Percentiles rank a stretch among this genome's conserved stretches.
These are phyloP conservation scores for Metschnikowia aberdeeniae DNA, from an alignment of 805 yeast genomes.

Conservation along the genomic window DNA sequence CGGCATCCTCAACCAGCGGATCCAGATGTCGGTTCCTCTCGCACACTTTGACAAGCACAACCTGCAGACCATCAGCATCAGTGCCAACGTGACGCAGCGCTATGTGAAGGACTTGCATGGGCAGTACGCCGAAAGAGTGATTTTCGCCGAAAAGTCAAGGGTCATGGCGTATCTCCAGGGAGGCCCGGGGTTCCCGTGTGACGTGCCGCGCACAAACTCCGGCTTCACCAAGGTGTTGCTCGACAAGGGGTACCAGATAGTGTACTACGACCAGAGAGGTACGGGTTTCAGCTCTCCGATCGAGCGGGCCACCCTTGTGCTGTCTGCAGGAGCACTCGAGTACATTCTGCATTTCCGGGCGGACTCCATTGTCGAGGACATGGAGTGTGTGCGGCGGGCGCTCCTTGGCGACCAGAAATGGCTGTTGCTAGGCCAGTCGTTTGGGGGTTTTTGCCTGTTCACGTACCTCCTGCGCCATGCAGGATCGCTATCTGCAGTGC, in stretches of 20 bases:
- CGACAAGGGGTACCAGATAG: slow-evolving; percentile 40
- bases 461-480: slow-evolving; percentile 48
- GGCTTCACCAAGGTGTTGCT: slow-evolving; percentile 37
- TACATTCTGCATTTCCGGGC: slow-evolving; percentile 48
- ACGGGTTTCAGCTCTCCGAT: slow-evolving; percentile 52
- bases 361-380: slow-evolving; percentile 49
- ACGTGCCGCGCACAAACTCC: slow-evolving; percentile 33
- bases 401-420: slow-evolving; percentile 39
- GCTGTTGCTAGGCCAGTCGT: slow-evolving; percentile 54
- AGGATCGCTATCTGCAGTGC: slow-evolving; percentile 36
- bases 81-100: slow-evolving; percentile 33
- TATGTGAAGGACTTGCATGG: slow-evolving; percentile 21
- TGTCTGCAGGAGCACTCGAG: slow-evolving; percentile 20
- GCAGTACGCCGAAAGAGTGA: slow-evolving; percentile 5
- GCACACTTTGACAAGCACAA: slow-evolving; percentile 15
- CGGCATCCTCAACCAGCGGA: slow-evolving; percentile 17
- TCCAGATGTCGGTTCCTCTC: slow-evolving; percentile 21
- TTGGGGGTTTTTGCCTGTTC: slow-evolving; percentile 51
- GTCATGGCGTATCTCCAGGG: slow-evolving; percentile 46
- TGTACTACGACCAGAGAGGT: slow-evolving; percentile 58
- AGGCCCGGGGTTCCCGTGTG: slow-evolving; percentile 51
- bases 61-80: slow-evolving; percentile 18
- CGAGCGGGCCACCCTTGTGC: slow-evolving; percentile 27
- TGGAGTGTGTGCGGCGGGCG: slow-evolving; percentile 41
- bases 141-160: slow-evolving; percentile 30